phyloP scores from a whole-genome alignment of 2,329 filamentous ascomycete species.

The Mycocentrospora acerina region DNA sequence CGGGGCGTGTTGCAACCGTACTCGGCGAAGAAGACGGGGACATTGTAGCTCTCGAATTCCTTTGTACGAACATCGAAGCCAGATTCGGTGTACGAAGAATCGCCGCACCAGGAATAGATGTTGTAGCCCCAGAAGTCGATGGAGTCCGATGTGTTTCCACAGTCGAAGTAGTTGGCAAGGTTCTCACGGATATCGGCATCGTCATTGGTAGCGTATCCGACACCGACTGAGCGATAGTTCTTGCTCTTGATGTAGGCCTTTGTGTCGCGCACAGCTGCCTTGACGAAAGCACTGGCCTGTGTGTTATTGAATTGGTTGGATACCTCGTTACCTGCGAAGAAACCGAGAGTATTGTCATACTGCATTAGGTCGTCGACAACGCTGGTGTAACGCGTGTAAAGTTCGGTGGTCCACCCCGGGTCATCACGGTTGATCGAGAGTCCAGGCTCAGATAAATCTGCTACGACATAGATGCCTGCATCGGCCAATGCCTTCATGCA shows the following conservation, averaged over 20 bases:
- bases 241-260: constrained; percentile 89
- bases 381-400: constrained; percentile 77
- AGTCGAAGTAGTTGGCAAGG: constrained; percentile 94
- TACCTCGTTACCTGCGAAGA: constrained; percentile 99
- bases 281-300: constrained; percentile 87
- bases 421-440: constrained; percentile 82
- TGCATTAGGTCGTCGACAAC: constrained; percentile 80
- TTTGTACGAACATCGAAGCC: constrained; percentile 80
- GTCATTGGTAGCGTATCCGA: constrained; percentile 96
- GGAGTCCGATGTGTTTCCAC: constrained; percentile 61
- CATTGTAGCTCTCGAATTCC: constrained; percentile 86
- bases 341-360: constrained; percentile 91
- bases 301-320: constrained; percentile 89
- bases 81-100: constrained; percentile 73
- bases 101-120: constrained; percentile 98
- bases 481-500: constrained; percentile 85
- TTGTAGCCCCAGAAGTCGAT: constrained; percentile 99
- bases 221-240: constrained; percentile 75
- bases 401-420: constrained; percentile 74
- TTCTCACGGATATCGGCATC: constrained; percentile 78
- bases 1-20: constrained; percentile 86
- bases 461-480: constrained; percentile 92
- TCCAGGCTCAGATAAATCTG: constrained; percentile 80
- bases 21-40: constrained; percentile 97
- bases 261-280: constrained; percentile 93